A percentile compares a stretch with the other conserved stretches of the same genome.
phyloP scores from a whole-genome alignment of 2,329 filamentous ascomycete genomes.

The Scytalidium sp. region DNA sequence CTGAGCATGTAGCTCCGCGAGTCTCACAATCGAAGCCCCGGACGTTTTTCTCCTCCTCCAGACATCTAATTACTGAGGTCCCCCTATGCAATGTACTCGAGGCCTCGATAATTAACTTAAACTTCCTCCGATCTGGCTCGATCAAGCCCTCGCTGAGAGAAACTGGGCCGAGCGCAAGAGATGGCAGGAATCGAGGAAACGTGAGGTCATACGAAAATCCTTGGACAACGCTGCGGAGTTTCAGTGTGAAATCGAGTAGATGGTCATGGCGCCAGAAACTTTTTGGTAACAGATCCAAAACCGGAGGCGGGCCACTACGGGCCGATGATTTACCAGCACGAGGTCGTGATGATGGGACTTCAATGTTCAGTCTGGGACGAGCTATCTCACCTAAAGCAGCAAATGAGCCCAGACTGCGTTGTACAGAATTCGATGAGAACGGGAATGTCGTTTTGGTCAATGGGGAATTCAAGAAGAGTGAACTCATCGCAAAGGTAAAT shows the following conservation, averaged over 20 bases:
- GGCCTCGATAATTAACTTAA: constrained; percentile 21
- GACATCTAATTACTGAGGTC: constrained; percentile 16
- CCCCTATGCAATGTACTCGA: constrained; percentile 15
- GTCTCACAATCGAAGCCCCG: constrained; percentile 8
- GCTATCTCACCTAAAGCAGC: constrained; percentile 72
- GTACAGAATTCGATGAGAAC: constrained; percentile 91
- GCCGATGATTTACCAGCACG: constrained; percentile 56
- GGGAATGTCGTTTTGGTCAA: constrained; percentile 91
- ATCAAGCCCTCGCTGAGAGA: neutral
- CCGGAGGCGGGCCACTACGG: constrained; percentile 36
- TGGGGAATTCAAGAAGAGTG: constrained; percentile 95
- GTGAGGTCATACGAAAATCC: constrained; percentile 5
- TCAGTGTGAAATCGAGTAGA: constrained; percentile 11
- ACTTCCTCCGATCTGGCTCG: constrained; percentile 16
- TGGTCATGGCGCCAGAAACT: constrained; percentile 21
- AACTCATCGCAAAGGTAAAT: constrained; percentile 86
- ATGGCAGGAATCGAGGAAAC: constrained; percentile 4
- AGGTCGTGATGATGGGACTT: constrained; percentile 53
- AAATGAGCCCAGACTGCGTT: constrained; percentile 81
- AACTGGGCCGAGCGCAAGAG: constrained; percentile 1
- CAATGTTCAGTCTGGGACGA: constrained; percentile 67
- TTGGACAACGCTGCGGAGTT: constrained; percentile 11
- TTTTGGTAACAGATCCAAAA: constrained; percentile 16
- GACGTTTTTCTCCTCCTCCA: constrained; percentile 2
- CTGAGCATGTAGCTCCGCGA: constrained; percentile 19